Percentiles rank a stretch among this genome's conserved stretches.
phyloP scores from a whole-genome alignment of 2,329 filamentous ascomycete species.

The Teratosphaeria zuluensis region DNA sequence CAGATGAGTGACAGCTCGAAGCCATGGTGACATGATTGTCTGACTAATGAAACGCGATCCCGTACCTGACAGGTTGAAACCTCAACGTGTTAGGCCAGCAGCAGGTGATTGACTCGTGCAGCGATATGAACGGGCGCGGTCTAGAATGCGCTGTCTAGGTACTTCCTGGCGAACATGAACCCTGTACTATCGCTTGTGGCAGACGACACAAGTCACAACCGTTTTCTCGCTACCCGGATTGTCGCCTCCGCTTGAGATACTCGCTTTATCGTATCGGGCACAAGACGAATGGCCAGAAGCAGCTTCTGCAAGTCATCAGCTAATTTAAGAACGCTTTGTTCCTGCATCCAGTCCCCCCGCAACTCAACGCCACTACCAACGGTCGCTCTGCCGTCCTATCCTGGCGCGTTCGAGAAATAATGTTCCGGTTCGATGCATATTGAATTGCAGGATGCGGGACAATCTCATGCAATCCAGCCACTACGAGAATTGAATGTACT shows the following conservation, averaged over 20 bases:
- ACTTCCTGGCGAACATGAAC: no score
- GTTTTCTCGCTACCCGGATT: neutral
- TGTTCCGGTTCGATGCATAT: neutral
- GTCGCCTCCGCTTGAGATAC: neutral
- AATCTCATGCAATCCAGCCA: neutral
- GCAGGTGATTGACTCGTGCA: no score
- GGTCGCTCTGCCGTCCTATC: neutral
- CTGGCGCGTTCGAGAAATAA: neutral
- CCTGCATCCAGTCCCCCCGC: neutral
- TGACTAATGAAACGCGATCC: no score
- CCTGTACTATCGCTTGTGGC: neutral
- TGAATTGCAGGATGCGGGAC: neutral
- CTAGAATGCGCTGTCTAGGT: no score
- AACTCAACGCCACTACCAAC: neutral
- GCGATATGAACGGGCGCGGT: no score
- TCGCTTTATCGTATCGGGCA: neutral
- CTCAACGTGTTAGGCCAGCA: no score
- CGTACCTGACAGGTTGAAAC: no score
- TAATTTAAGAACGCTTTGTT: neutral
- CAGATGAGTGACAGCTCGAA: no score
- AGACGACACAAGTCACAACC: neutral
- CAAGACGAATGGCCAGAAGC: neutral
- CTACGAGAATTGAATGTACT: neutral
- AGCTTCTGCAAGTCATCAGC: neutral
- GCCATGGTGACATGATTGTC: no score